These are phyloP conservation scores for Acidiella bohemica DNA, from an alignment of 495 filamentous ascomycete species.

Conservation along the genomic window DNA sequence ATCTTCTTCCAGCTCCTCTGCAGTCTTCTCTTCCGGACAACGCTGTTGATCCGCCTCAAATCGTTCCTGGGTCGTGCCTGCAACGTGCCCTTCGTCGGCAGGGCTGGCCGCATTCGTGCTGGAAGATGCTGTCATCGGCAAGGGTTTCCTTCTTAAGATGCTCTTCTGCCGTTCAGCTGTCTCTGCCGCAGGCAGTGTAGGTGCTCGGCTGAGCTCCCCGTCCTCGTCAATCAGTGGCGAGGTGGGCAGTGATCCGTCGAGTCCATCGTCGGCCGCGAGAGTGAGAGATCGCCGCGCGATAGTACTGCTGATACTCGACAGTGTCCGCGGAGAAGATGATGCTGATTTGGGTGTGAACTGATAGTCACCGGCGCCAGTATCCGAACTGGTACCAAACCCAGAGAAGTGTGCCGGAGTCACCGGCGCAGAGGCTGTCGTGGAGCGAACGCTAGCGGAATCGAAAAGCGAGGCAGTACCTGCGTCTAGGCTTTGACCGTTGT, in stretches of 20 bases:
- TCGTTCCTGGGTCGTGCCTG: conserved; percentile 21
- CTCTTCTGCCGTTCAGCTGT: neutral
- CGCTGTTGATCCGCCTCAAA: conserved; percentile 23
- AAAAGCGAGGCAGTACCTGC: too few relatives aligned
- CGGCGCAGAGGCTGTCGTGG: too few relatives aligned
- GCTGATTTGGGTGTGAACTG: too few relatives aligned
- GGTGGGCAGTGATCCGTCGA: neutral
- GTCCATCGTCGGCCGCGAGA: too few relatives aligned
- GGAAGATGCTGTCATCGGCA: neutral
- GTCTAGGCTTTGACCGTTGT: conserved; percentile 17
- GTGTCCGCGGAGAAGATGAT: too few relatives aligned
- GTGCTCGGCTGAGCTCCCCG: neutral
- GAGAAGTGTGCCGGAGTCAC: neutral
- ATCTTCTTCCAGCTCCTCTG: conserved; percentile 43
- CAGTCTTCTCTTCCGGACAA: conserved; percentile 23
- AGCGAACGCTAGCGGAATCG: too few relatives aligned
- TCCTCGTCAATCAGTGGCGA: neutral
- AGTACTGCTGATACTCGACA: too few relatives aligned
- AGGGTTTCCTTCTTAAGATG: neutral
- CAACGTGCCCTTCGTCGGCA: conserved; percentile 6
- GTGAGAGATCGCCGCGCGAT: too few relatives aligned
- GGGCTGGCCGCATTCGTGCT: neutral
- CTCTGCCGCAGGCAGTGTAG: too few relatives aligned
- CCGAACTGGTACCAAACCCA: neutral
- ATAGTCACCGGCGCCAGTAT: neutral